Conservation (phyloP, 768 basidiomycete species). For the Calocybe cyanea region DNA sequence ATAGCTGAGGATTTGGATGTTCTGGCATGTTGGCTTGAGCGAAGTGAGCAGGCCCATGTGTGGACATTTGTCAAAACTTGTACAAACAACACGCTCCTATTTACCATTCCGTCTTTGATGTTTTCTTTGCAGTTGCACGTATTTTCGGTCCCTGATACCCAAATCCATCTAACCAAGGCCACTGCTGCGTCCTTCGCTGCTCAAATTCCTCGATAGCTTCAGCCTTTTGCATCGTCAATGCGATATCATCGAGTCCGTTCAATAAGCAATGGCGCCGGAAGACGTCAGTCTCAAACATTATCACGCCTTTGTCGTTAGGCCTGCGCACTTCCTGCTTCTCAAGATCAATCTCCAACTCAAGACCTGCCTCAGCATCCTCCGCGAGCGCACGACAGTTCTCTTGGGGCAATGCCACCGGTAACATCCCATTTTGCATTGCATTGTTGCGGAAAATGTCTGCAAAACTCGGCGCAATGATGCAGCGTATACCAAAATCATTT, state of each 20-base stretch:
- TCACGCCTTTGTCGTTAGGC: slow-evolving; percentile 62
- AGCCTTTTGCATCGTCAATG: slow-evolving; percentile 82
- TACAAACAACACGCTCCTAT: slow-evolving; percentile 2
- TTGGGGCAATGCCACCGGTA: slow-evolving; percentile 70
- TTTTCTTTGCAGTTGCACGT: slow-evolving; percentile 41
- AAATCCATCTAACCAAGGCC: slow-evolving; percentile 98
- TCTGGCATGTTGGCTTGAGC: neutral
- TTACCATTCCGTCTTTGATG: slow-evolving; percentile 68
- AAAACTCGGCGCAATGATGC: slow-evolving; percentile 84
- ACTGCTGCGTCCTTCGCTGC: slow-evolving; percentile 64
- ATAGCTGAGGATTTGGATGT: slow-evolving; percentile 12
- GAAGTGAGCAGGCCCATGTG: neutral
- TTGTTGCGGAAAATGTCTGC: slow-evolving; percentile 91
- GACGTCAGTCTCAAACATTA: slow-evolving; percentile 78
- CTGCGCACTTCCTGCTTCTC: slow-evolving; percentile 78
- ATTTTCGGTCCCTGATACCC: slow-evolving; percentile 83
- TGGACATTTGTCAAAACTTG: neutral
- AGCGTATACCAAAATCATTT: slow-evolving; percentile 88
- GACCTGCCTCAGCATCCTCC: slow-evolving; percentile 70
- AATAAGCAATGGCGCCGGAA: slow-evolving; percentile 93
- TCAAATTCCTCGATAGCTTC: slow-evolving; percentile 78
- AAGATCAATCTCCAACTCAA: slow-evolving; percentile 81
- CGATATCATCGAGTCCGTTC: slow-evolving; percentile 96
- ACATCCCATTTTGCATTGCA: slow-evolving; percentile 92
- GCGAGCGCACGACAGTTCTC: slow-evolving; percentile 70